Evolutionary conservation across 2,329 filamentous ascomycete species (phyloP).

Genomic region (Colletotrichum musae): DNA sequence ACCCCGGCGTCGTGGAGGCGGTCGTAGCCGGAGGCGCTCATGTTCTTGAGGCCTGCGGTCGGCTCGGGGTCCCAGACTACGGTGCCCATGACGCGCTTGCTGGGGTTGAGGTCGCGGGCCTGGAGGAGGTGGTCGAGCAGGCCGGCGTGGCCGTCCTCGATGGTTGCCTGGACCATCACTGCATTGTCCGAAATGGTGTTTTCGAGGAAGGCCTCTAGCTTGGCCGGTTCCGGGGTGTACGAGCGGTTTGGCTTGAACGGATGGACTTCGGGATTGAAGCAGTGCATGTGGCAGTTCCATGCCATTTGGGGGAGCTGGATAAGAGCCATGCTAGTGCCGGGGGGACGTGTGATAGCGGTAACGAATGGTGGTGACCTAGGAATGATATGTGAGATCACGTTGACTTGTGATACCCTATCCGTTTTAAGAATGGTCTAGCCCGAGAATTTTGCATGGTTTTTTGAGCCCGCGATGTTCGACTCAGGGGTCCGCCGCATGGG

Average conservation of each 20-base stretch:
- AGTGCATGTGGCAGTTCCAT: constrained; percentile 14
- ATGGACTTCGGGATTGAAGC: background rate
- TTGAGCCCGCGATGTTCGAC: background rate
- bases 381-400: background rate
- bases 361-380: too few species aligned
- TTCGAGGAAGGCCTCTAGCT: background rate
- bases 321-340: background rate
- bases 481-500: background rate
- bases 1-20: constrained; percentile 13
- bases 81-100: background rate
- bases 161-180: constrained; percentile 21
- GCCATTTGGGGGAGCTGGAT: background rate
- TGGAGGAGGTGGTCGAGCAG: background rate
- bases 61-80: constrained; percentile 10
- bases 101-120: background rate
- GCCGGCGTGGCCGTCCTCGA: constrained; percentile 8
- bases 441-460: background rate
- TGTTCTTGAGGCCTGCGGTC: background rate
- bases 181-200: background rate
- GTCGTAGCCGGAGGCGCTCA: background rate
- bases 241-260: constrained; percentile 20
- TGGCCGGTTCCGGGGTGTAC: constrained; percentile 23
- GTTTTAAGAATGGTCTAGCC: background rate
- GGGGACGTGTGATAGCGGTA: too few species aligned
- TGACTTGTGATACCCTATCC: background rate